phyloP scores from a whole-genome alignment of 768 basidiomycete genomes.

The Suillus bovinus region DNA sequence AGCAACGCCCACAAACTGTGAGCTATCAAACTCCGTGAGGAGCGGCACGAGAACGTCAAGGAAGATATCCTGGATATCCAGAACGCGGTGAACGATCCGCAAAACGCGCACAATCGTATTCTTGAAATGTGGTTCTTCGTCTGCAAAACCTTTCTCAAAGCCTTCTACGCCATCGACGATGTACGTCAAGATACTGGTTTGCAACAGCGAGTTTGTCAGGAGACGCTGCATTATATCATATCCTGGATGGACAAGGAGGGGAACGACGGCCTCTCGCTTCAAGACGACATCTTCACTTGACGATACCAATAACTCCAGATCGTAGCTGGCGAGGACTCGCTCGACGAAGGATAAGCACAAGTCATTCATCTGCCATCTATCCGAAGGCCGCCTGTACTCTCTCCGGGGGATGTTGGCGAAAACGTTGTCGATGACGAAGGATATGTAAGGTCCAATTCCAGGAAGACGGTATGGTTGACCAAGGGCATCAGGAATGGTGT shows the following conservation, averaged over 20 bases:
- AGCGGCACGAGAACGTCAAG: slow-evolving; percentile 84
- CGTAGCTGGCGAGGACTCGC: slow-evolving; percentile 77
- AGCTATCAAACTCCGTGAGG: slow-evolving; percentile 63
- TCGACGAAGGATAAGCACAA: slow-evolving; percentile 84
- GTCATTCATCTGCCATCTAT: slow-evolving; percentile 88
- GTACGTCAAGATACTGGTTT: slow-evolving; percentile 73
- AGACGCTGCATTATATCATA: slow-evolving; percentile 83
- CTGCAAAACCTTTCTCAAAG: slow-evolving; percentile 68
- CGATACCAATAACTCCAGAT: slow-evolving; percentile 70
- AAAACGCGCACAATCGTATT: slow-evolving; percentile 79
- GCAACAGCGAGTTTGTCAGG: slow-evolving; percentile 70
- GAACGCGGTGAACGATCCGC: slow-evolving; percentile 74
- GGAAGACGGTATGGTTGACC: slow-evolving; percentile 81
- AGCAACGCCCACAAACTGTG: slow-evolving; percentile 51
- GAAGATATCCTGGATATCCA: slow-evolving; percentile 89
- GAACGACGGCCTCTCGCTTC: slow-evolving; percentile 53
- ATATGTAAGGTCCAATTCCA: slow-evolving; percentile 78
- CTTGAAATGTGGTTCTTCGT: slow-evolving; percentile 70
- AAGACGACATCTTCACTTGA: slow-evolving; percentile 52
- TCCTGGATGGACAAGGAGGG: slow-evolving; percentile 76
- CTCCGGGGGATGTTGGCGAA: slow-evolving; percentile 74
- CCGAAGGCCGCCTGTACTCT: slow-evolving; percentile 72
- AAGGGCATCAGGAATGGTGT: slow-evolving; percentile 77
- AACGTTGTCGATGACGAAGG: slow-evolving; percentile 90
- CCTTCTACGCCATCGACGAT: slow-evolving; percentile 79